Conservation (phyloP, 176 grass and related monocot species). For the Oryza nivara region DNA sequence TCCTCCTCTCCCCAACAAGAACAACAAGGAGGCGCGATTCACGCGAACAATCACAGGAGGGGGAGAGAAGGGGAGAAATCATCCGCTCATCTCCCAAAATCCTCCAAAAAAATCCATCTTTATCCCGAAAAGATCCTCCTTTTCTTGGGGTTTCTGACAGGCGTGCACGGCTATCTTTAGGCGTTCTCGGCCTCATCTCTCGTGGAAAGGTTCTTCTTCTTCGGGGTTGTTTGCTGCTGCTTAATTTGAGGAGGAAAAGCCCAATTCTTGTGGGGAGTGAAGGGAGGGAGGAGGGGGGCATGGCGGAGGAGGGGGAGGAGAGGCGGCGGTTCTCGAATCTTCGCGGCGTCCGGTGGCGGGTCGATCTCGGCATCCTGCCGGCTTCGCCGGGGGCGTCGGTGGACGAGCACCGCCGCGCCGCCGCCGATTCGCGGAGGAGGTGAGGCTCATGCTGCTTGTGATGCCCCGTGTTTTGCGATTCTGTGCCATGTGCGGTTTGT, state of each 20-base stretch:
- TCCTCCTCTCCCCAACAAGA: conserved; percentile 6
- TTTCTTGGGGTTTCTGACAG: conserved; percentile 48
- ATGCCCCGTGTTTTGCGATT: background rate
- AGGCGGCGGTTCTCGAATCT: conserved; percentile 59
- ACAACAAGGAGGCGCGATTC: conserved; percentile 40
- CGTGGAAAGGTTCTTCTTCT: conserved; percentile 39
- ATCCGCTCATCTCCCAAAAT: conserved; percentile 29
- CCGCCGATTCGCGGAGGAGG: conserved; percentile 87
- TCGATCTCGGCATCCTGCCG: conserved; percentile 90
- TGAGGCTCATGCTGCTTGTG: conserved; percentile 26
- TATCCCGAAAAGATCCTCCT: conserved; percentile 46
- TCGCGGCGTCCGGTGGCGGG: conserved; percentile 83
- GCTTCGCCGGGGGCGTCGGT: conserved; percentile 65
- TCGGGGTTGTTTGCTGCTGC: conserved; percentile 20
- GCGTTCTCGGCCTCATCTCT: conserved; percentile 18
- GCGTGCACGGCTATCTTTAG: conserved; percentile 45
- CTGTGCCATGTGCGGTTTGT: background rate
- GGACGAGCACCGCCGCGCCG: conserved; percentile 73
- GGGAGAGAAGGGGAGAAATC: conserved; percentile 22
- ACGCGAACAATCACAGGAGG: conserved; percentile 32
- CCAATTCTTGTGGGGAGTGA: conserved; percentile 40
- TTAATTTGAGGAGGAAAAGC: conserved; percentile 34
- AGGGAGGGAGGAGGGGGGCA: background rate
- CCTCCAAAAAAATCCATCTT: conserved; percentile 38
- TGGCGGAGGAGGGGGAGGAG: conserved; percentile 52